Conservation (phyloP, 2,329 filamentous ascomycete genomes). For the Aureobasidium uvarum region DNA sequence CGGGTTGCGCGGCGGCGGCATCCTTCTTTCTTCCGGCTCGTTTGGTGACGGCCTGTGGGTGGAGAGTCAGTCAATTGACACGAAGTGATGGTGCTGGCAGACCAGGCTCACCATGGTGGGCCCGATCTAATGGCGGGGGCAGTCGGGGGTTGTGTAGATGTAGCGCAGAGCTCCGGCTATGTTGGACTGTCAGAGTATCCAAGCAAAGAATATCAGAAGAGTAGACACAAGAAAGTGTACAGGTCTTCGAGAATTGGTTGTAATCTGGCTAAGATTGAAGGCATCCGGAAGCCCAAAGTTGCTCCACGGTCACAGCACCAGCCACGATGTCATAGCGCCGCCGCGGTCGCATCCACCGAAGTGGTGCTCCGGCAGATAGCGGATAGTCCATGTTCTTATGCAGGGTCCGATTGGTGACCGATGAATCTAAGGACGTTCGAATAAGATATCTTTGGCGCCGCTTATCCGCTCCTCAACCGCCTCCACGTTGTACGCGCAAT, state of each 20-base stretch:
- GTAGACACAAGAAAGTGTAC: background rate
- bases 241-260: background rate
- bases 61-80: slow-evolving; percentile 1
- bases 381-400: background rate
- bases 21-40: slow-evolving; percentile 58
- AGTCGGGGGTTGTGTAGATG: background rate
- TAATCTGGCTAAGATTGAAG: slow-evolving; percentile 18
- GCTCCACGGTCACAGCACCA: slow-evolving; percentile 18
- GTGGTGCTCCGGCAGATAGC: background rate
- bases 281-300: slow-evolving; percentile 11
- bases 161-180: background rate
- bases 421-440: background rate
- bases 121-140: slow-evolving; percentile 8
- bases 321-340: slow-evolving; percentile 15
- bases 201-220: slow-evolving; percentile 8
- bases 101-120: slow-evolving; percentile 17
- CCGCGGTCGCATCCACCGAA: background rate
- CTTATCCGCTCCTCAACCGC: background rate
- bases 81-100: background rate
- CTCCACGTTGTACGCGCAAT: slow-evolving; percentile 13
- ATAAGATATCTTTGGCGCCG: background rate
- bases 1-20: slow-evolving; percentile 41
- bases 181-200: slow-evolving; percentile 1
- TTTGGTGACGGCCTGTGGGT: slow-evolving; percentile 54
- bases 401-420: background rate